phyloP scores from a whole-genome alignment of 495 filamentous ascomycete species.

The Margaritispora aquatica region DNA sequence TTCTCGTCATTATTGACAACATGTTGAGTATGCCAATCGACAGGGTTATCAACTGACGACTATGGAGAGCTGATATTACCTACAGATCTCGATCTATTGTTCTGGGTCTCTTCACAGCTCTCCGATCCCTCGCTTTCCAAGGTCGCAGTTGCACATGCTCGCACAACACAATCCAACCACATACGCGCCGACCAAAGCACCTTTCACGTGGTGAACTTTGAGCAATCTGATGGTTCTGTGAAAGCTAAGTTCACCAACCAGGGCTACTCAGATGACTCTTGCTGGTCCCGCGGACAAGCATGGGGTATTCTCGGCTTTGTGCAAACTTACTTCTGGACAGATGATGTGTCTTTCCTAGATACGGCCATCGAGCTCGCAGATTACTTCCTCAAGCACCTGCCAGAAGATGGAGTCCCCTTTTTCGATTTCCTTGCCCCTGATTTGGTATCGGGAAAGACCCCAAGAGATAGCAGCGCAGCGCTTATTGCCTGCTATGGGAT shows the following conservation, averaged over 20 bases:
- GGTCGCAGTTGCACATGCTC: slow-evolving; percentile 31
- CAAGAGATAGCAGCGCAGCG: slow-evolving; percentile 29
- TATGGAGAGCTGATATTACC: slow-evolving; percentile 7
- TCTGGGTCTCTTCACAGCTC: slow-evolving; percentile 26
- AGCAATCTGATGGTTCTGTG: slow-evolving; percentile 20
- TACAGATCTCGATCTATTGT: slow-evolving; percentile 33
- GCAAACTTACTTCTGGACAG: slow-evolving; percentile 33
- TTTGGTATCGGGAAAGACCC: slow-evolving; percentile 6
- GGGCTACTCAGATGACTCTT: slow-evolving; percentile 29
- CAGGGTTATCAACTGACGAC: no score
- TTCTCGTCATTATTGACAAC: slow-evolving; percentile 34
- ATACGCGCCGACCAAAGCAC: slow-evolving; percentile 29
- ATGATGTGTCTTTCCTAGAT: slow-evolving; percentile 26
- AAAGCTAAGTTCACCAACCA: slow-evolving; percentile 30
- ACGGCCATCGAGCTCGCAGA: slow-evolving; percentile 25
- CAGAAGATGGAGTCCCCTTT: slow-evolving; percentile 23
- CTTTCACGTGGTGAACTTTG: slow-evolving; percentile 33
- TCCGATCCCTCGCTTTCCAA: slow-evolving; percentile 16
- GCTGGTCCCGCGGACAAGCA: slow-evolving; percentile 35
- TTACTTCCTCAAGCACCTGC: slow-evolving; percentile 25
- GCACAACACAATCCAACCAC: slow-evolving; percentile 22
- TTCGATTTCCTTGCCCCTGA: slow-evolving; percentile 33
- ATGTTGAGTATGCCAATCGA: slow-evolving; percentile 22
- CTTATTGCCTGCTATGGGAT: slow-evolving; percentile 31
- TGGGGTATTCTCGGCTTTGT: slow-evolving; percentile 36